Evolutionary conservation across 2,329 filamentous ascomycete species (phyloP), one percentile per base, ranked within the genome.

Genomic region (Didymella keratinophila): DNA sequence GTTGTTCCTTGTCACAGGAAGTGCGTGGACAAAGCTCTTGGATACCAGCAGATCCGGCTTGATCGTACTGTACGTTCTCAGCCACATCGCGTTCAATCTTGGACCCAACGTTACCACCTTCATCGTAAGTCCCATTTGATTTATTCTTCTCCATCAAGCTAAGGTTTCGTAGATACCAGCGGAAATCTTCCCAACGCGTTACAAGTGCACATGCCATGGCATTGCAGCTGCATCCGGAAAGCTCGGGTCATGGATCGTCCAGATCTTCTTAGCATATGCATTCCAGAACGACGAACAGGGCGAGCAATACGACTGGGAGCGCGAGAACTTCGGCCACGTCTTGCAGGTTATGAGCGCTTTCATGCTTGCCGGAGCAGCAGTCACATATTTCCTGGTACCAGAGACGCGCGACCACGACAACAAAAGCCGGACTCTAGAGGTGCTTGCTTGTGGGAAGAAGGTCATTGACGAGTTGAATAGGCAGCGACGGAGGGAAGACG

Each of bases 101-200:
- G 74, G 74, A 23, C 71, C 74, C 4, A 77, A 76, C 46, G 71
- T 72, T 4, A 72, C 74, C 1, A 76, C 74, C 3, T 77, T 76
- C 52, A 75, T 77, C 43, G 66, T 71, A 65, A 65, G 67, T 64
- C 0, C 11, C 18, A n/a, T 2, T 21, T 14, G 3, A 25, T 23
- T 3, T 6, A 30, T 4, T 5, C 2, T 2, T 18, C 1, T 21
- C 18, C 23, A 2, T 11, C 18, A 78, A 46, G 74, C 74, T 62
- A 78, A 78, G 34, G 79, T 75, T 7, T 78, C 78, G 2, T 79
- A 81, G 65, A 81, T 85, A 36, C 81, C 83, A n/a, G 83, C 82
- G 12, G 83, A 85, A 61, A 78, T 84, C 50, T 86, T 85, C 61
- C 84, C 84, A 3, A 86, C 83, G 0, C 77, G 81, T 18, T 85